Conservation (phyloP, 257 asterid genomes). For the Solanum appendiculatum region DNA sequence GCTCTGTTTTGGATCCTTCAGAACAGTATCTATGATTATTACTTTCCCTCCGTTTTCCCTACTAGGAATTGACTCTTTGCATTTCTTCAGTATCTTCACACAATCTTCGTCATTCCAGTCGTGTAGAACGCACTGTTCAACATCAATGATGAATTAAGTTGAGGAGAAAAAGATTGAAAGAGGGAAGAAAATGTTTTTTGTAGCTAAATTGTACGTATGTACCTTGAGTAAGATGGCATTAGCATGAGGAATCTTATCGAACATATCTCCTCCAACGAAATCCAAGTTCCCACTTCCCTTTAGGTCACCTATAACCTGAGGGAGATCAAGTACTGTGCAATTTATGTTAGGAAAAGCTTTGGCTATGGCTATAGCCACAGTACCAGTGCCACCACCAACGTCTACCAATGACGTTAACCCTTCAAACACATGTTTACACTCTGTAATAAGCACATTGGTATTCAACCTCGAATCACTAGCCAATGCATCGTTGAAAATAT, state of each 20-base stretch:
- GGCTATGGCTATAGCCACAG: not conserved
- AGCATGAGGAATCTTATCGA: not conserved
- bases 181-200: not conserved
- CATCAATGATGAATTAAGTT: not conserved
- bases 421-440: not conserved
- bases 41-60: not conserved
- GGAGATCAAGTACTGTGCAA: not conserved
- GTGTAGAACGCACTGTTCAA: not conserved
- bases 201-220: not conserved
- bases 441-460: not conserved
- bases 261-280: not conserved
- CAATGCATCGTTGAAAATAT: not conserved
- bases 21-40: not conserved
- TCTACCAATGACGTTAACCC: not conserved
- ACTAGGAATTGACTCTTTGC: not conserved
- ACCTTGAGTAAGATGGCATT: not conserved
- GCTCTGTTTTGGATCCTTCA: not conserved
- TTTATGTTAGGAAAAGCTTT: not conserved
- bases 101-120: not conserved
- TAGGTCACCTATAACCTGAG: not conserved
- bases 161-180: not conserved
- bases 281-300: not conserved
- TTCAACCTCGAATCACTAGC: not conserved
- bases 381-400: not conserved
- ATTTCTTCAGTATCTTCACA: not conserved